Percentiles rank a stretch among this genome's conserved stretches.
Conservation (phyloP, 2,329 filamentous ascomycete species). For the Pseudogymnoascus sp. region DNA sequence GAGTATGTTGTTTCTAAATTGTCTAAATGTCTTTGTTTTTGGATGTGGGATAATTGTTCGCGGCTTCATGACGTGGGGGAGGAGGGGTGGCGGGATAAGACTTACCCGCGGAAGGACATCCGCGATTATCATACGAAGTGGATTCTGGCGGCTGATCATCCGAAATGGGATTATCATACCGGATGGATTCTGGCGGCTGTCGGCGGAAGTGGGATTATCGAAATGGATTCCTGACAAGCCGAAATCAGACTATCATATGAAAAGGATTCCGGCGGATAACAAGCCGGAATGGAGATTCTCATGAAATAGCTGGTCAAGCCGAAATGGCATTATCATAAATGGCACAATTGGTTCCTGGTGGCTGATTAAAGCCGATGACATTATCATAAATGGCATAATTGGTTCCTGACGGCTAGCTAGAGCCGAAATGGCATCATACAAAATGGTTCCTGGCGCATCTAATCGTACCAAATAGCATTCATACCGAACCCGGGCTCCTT, state of each 20-base stretch:
- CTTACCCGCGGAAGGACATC: neutral
- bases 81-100: neutral
- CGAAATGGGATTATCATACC: too few relatives aligned
- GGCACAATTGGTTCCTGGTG: neutral
- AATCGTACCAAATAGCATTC: conserved; percentile 96
- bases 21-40: neutral
- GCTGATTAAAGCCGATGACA: neutral
- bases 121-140: neutral
- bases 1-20: neutral
- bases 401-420: neutral
- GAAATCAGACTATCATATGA: too few relatives aligned
- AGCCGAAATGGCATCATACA: neutral
- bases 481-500: conserved; percentile 88
- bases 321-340: neutral
- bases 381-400: neutral
- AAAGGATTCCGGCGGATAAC: too few relatives aligned
- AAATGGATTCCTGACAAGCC: too few relatives aligned
- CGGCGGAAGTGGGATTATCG: too few relatives aligned
- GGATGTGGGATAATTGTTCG: neutral
- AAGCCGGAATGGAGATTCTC: too few relatives aligned
- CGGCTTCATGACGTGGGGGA: neutral
- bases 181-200: too few relatives aligned
- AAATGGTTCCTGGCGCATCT: conserved; percentile 2
- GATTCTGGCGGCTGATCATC: too few relatives aligned
- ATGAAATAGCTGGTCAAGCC: neutral